Percentiles rank a stretch among this genome's conserved stretches.
These are phyloP conservation scores for Kwoniella shandongensis DNA, from an alignment of 768 basidiomycete genomes.

Conservation along the genomic window DNA sequence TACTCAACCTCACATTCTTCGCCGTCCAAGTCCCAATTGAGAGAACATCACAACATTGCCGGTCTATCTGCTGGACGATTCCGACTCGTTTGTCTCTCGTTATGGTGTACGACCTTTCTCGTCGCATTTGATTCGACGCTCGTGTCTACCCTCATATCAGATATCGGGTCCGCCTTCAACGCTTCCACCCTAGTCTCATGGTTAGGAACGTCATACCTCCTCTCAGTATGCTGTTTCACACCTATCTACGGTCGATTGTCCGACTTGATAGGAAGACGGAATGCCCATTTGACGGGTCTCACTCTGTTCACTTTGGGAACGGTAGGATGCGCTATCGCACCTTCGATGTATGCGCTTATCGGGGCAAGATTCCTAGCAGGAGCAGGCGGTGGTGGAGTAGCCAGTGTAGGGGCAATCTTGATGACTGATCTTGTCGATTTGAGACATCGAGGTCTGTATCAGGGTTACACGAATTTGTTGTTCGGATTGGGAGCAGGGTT, in stretches of 20 bases:
- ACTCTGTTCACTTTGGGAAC: conserved; percentile 39
- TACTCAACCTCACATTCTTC: too few relatives aligned
- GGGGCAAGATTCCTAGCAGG: conserved; percentile 36
- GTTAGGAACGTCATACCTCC: conserved; percentile 47
- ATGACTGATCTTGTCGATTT: conserved; percentile 86
- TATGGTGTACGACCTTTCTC: conserved; percentile 41
- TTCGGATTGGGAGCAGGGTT: conserved; percentile 66
- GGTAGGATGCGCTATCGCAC: conserved; percentile 33
- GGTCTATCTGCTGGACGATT: conserved; percentile 37
- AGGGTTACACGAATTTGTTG: conserved; percentile 58
- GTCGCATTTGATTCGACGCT: conserved; percentile 37
- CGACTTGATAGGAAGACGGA: conserved; percentile 37
- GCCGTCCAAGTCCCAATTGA: not conserved
- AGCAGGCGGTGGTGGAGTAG: conserved; percentile 43
- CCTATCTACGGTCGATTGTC: conserved; percentile 45
- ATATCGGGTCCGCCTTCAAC: conserved; percentile 36
- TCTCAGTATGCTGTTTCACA: conserved; percentile 45
- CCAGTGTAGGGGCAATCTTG: conserved; percentile 58
- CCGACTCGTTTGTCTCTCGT: conserved; percentile 31
- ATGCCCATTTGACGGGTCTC: conserved; percentile 30
- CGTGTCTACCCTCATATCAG: conserved; percentile 36
- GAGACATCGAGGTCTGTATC: conserved; percentile 83
- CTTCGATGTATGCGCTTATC: conserved; percentile 37
- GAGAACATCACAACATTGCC: conserved; percentile 41
- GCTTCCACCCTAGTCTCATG: conserved; percentile 44